Base-by-base conservation (phyloP, 257 asterid genomes). In the Rauvolfia tetraphylla region DNA sequence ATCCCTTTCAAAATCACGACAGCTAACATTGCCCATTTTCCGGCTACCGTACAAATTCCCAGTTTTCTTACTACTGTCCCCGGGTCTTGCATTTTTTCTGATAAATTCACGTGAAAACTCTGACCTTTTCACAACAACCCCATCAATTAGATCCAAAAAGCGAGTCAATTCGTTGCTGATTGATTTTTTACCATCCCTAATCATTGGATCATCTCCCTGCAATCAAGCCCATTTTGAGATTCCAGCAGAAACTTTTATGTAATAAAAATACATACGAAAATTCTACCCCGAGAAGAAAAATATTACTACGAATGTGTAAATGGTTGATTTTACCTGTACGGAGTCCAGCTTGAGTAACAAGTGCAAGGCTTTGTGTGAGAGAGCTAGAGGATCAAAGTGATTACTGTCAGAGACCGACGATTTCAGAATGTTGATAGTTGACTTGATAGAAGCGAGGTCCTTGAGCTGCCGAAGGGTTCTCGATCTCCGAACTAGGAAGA, bases 201-300 rank as follows among this genome's bases (percentile, higher is more conserved):
- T 86, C 93, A 93, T 85, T 15, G 96, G 95, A 80, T 93, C 98
- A 46, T 84, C 86, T 42, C 93, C 98, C 98, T 93, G 89, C 83
- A 85, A 75, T 9, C 46, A 14, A 25, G 31, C 29, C 17, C 75
- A 56, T 44, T 31, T 76, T 18, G 57, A 76, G 70, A n/a, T 75
- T 76, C 38, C 68, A 74, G 20, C 27, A 7, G 12, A 25, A 6
- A 25, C 2, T 38, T 25, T 46, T 4, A 7, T 27, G 8, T 23
- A 17, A 18, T 23, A 49, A 62, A 12, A n/a, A n/a, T 11, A 57
- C 39, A 54, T 22, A 10, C 3, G 61, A 29, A 48, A 18, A 20
- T 22, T 5, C 15, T 2, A 27, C 4, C 41, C 14, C 5, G 15
- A 51, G 23, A 51, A 51, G n/a, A 18, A 51, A 51, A 51, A 49